Evolutionary conservation across 176 grass and related monocot genomes (phyloP).

Genomic region (Ensete ventricosum): DNA sequence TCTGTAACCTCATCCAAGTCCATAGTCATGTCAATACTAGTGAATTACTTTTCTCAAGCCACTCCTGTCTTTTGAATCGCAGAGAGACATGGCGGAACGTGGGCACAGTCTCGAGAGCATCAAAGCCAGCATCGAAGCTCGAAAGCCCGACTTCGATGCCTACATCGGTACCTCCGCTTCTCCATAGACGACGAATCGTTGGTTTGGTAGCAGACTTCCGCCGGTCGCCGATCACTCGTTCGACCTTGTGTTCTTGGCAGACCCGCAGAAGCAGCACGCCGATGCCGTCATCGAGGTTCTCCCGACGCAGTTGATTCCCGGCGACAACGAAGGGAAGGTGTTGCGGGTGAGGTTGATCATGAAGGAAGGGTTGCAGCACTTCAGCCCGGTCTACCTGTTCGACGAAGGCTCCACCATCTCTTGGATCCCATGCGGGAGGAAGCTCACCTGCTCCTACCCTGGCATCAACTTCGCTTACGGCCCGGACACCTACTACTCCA

Average conservation of each 20-base stretch:
- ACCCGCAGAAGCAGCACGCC: conserved; percentile 15
- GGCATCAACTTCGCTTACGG: conserved; percentile 21
- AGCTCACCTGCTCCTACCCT: conserved; percentile 16
- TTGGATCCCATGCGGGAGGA: conserved; percentile 14
- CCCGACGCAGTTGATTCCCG: conserved; percentile 15
- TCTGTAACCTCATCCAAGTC: neutral
- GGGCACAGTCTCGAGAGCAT: conserved; percentile 17
- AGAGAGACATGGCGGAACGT: conserved; percentile 16
- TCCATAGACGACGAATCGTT: neutral
- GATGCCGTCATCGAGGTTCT: conserved; percentile 17
- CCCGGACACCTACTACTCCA: conserved; percentile 10
- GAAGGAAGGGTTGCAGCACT: conserved; percentile 13
- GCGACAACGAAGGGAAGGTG: conserved; percentile 17
- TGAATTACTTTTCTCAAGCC: neutral
- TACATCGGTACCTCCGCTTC: neutral
- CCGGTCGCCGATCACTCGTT: neutral
- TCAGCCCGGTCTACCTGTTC: conserved; percentile 5
- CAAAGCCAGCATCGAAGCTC: conserved; percentile 11
- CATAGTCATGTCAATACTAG: neutral
- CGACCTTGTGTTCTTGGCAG: neutral
- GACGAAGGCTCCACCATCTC: conserved; percentile 21
- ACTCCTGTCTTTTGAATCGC: neutral
- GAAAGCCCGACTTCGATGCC: conserved; percentile 12
- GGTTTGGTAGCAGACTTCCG: neutral
- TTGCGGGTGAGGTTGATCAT: conserved; percentile 16